Conservation (phyloP, 345 rosid genomes). For the Aquilaria yunnanensis region DNA sequence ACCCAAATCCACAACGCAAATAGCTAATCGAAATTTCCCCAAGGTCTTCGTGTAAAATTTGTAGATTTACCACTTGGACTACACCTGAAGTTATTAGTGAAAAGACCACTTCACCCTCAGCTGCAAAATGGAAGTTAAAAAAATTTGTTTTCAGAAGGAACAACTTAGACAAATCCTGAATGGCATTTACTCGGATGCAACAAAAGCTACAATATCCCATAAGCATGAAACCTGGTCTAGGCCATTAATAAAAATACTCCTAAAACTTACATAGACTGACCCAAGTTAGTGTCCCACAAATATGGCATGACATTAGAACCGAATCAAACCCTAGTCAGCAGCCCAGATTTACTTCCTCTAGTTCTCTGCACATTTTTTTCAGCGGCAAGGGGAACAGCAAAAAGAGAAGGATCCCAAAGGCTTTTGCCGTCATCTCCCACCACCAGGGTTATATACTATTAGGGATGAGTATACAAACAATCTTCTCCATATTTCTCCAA, state of each 20-base stretch:
- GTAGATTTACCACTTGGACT: no score
- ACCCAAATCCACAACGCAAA: no score
- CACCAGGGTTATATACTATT: slow-evolving; percentile 17
- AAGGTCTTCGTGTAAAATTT: no score
- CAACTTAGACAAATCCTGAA: no score
- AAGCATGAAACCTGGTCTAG: slow-evolving; percentile 14
- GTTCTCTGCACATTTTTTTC: slow-evolving; percentile 1
- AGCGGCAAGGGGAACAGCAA: neutral
- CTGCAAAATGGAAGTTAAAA: no score
- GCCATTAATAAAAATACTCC: slow-evolving; percentile 8
- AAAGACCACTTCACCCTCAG: no score
- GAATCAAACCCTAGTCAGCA: slow-evolving; percentile 2
- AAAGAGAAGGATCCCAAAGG: neutral
- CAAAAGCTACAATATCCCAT: no score
- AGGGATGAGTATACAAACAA: slow-evolving; percentile 15
- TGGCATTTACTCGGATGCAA: no score
- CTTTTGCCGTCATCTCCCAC: slow-evolving; percentile 8
- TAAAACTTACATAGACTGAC: slow-evolving; percentile 7
- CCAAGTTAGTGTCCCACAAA: slow-evolving; percentile 8
- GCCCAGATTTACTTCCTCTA: slow-evolving; percentile 15
- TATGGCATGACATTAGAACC: slow-evolving; percentile 10
- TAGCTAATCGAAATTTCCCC: no score
- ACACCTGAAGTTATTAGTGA: no score
- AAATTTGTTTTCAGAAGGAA: no score
- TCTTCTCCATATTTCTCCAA: slow-evolving; percentile 11